Conservation (phyloP, 2,329 filamentous ascomycete species). For the Penicillium rolfsii region DNA sequence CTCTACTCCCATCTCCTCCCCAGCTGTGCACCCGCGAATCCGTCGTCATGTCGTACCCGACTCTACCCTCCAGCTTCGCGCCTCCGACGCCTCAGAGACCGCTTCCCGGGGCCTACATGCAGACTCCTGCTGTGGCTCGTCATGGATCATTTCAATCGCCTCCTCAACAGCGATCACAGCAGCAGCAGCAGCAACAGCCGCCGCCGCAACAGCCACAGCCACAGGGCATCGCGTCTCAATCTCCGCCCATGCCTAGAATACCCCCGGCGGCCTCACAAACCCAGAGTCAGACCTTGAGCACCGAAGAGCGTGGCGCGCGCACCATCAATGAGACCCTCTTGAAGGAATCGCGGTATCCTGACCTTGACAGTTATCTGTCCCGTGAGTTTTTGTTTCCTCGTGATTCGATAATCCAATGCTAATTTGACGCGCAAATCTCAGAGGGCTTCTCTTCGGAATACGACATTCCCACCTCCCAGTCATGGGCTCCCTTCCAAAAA, state of each 20-base stretch:
- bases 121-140: constrained; percentile 44
- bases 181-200: constrained; percentile 1
- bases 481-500: constrained; percentile 90
- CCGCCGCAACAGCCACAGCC: constrained; percentile 3
- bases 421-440: constrained; percentile 41
- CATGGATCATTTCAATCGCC: constrained; percentile 30
- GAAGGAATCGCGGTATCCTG: constrained; percentile 79
- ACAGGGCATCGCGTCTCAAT: constrained; percentile 29
- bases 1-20: constrained; percentile 21
- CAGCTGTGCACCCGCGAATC: constrained; percentile 16
- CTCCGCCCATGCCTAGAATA: constrained; percentile 37
- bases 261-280: constrained; percentile 46
- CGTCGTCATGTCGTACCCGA: constrained; percentile 48
- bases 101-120: constrained; percentile 48
- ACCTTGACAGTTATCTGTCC: constrained; percentile 84
- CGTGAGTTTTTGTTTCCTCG: constrained; percentile 61
- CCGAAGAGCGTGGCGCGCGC: constrained; percentile 76
- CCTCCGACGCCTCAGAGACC: constrained; percentile 44
- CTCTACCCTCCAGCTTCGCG: constrained; percentile 35
- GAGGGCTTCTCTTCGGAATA: constrained; percentile 92
- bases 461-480: constrained; percentile 68
- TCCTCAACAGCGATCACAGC: constrained; percentile 6
- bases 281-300: constrained; percentile 60
- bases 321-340: constrained; percentile 80
- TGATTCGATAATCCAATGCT: background rate